Evolutionary conservation across 345 rosid genomes (phyloP).

Genomic region (Lepidium aucheri): DNA sequence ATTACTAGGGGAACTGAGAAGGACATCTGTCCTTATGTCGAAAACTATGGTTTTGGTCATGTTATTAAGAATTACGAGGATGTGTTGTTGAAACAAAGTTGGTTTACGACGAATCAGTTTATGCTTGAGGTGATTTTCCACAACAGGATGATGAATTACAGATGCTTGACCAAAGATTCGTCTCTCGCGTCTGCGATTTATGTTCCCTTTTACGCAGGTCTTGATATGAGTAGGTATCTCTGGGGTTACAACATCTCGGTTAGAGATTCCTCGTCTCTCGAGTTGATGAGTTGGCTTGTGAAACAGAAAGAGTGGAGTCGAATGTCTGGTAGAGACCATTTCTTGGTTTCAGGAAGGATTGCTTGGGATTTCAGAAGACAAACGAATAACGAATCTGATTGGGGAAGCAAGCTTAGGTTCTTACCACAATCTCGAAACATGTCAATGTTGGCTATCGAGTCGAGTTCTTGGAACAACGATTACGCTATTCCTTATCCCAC

Average conservation of each 20-base stretch:
- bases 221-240: conserved; percentile 48
- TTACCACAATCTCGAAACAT: conserved; percentile 51
- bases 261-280: conserved; percentile 43
- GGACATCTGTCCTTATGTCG: conserved; percentile 52
- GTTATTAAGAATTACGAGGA: conserved; percentile 28
- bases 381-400: conserved; percentile 44
- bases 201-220: conserved; percentile 62
- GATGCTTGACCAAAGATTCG: conserved; percentile 48
- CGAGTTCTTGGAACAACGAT: conserved; percentile 62
- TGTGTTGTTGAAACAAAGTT: conserved; percentile 35
- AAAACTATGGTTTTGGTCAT: conserved; percentile 51
- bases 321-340: conserved; percentile 60
- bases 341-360: conserved; percentile 58
- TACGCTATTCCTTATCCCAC: conserved; percentile 62
- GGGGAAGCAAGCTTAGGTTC: conserved; percentile 70
- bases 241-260: conserved; percentile 42
- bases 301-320: conserved; percentile 43
- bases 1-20: conserved; percentile 46
- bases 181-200: conserved; percentile 53
- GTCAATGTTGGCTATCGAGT: conserved; percentile 56
- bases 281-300: conserved; percentile 41
- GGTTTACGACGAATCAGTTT: conserved; percentile 64
- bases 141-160: conserved; percentile 45
- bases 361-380: conserved; percentile 72
- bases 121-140: conserved; percentile 61